Conservation (phyloP, 768 basidiomycete species). For the Boletus edulis region DNA sequence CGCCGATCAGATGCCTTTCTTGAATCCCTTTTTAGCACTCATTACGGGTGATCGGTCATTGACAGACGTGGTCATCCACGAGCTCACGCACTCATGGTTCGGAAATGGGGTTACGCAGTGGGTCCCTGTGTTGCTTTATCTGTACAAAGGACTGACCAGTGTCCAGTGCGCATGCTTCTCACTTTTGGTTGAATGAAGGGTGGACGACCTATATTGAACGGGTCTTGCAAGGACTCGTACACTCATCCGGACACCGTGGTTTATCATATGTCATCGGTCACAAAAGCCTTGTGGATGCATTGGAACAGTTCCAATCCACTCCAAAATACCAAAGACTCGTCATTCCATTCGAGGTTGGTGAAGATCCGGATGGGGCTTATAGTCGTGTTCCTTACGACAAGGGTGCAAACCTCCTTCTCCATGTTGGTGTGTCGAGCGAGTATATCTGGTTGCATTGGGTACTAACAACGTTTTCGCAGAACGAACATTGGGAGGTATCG, state of each 20-base stretch:
- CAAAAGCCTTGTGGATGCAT: slow-evolving; percentile 67
- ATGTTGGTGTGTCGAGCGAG: slow-evolving; percentile 53
- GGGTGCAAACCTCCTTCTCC: slow-evolving; percentile 83
- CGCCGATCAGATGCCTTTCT: neutral
- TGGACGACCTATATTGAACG: slow-evolving; percentile 96
- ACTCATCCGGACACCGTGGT: slow-evolving; percentile 73
- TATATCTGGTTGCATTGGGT: too few relatives aligned
- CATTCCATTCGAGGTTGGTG: slow-evolving; percentile 67
- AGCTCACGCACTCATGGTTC: slow-evolving; percentile 85
- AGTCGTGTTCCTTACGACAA: slow-evolving; percentile 81
- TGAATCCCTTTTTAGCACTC: slow-evolving; percentile 46
- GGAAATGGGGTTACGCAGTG: slow-evolving; percentile 82
- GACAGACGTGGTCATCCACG: slow-evolving; percentile 89
- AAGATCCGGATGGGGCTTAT: slow-evolving; percentile 80
- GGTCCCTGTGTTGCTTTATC: slow-evolving; percentile 19
- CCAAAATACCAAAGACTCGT: slow-evolving; percentile 79
- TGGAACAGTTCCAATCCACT: slow-evolving; percentile 54
- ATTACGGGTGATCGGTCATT: slow-evolving; percentile 84
- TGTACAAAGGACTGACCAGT: neutral
- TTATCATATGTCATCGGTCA: slow-evolving; percentile 79
- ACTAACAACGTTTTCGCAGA: slow-evolving; percentile 31
- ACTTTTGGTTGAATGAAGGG: slow-evolving; percentile 92
- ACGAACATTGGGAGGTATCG: slow-evolving; percentile 52
- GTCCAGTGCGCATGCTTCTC: slow-evolving; percentile 60
- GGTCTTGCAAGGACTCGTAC: slow-evolving; percentile 64